These are phyloP conservation scores for Colletotrichum australisinense DNA, from an alignment of 2,329 filamentous ascomycete species.

Conservation along the genomic window DNA sequence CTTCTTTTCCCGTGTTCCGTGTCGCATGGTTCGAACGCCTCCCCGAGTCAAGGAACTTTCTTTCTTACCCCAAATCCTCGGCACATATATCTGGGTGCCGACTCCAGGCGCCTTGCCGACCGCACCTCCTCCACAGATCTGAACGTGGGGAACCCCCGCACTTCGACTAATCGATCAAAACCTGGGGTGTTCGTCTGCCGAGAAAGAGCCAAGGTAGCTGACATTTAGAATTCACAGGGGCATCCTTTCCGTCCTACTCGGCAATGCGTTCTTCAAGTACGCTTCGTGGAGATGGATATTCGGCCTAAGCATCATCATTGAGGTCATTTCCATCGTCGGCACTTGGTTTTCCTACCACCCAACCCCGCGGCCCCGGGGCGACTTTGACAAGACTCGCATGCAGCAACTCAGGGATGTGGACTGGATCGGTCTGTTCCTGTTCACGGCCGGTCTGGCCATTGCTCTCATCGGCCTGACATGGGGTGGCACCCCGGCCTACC, in stretches of 20 bases:
- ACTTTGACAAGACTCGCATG: slow-evolving; percentile 44
- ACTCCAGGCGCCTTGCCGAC: slow-evolving; percentile 23
- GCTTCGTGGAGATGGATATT: slow-evolving; percentile 44
- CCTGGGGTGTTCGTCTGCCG: neutral
- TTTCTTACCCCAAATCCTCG: neutral
- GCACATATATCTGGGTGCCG: neutral
- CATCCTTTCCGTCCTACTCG: slow-evolving; percentile 41
- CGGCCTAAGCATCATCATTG: slow-evolving; percentile 42
- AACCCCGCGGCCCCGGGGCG: slow-evolving; percentile 41
- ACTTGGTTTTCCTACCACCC: slow-evolving; percentile 42
- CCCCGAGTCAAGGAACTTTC: slow-evolving; percentile 8
- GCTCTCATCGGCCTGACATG: slow-evolving; percentile 40
- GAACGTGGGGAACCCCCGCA: slow-evolving; percentile 17
- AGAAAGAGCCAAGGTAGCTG: slow-evolving; percentile 2
- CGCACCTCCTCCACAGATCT: neutral
- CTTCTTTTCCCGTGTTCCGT: slow-evolving; percentile 1
- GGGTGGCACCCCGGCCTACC: slow-evolving; percentile 30
- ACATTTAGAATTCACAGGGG: slow-evolving; percentile 39
- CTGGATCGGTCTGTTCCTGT: slow-evolving; percentile 42
- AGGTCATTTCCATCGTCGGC: slow-evolving; percentile 39
- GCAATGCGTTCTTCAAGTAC: slow-evolving; percentile 42
- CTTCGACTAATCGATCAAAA: neutral
- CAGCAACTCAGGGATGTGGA: slow-evolving; percentile 45
- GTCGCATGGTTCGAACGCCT: slow-evolving; percentile 38
- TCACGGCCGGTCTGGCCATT: slow-evolving; percentile 37